These are phyloP conservation scores for Platismatia glauca DNA, from an alignment of 495 filamentous ascomycete species.

Conservation along the genomic window DNA sequence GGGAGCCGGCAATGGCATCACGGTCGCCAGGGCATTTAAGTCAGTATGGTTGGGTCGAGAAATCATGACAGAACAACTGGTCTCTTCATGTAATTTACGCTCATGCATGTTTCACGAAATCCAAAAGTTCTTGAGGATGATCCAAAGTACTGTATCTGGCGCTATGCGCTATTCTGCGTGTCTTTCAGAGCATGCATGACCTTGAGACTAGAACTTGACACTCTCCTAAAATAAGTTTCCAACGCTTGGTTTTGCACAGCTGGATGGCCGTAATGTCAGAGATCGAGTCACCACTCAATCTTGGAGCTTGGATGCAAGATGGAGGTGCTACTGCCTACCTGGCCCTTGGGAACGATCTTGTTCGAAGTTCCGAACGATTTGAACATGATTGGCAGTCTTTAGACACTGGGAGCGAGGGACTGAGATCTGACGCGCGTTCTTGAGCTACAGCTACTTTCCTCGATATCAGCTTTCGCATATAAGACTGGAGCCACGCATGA, in stretches of 20 bases:
- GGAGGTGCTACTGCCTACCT: too few species aligned
- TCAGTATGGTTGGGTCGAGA: constrained; percentile 15
- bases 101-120: background rate
- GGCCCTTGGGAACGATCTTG: background rate
- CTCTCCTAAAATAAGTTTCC: background rate
- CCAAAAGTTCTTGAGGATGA: constrained; percentile 5
- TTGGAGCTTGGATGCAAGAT: constrained; percentile 5
- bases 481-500: background rate
- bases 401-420: background rate
- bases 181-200: constrained; percentile 2
- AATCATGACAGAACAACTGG: constrained; percentile 8
- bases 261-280: too few species aligned
- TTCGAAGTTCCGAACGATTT: background rate
- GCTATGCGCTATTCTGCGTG: constrained; percentile 2
- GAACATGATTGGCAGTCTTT: background rate
- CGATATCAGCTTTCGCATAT: background rate
- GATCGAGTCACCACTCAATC: too few species aligned
- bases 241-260: too few species aligned
- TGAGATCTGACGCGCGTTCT: background rate
- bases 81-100: background rate
- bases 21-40: constrained; percentile 8
- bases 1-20: constrained; percentile 19
- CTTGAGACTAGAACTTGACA: constrained; percentile 10
- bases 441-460: constrained; percentile 8
- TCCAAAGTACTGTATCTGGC: constrained; percentile 7